Evolutionary conservation across 768 basidiomycete species (phyloP), one percentile per base, ranked within the genome.

Genomic region (Cystofilobasidium ferigula): DNA sequence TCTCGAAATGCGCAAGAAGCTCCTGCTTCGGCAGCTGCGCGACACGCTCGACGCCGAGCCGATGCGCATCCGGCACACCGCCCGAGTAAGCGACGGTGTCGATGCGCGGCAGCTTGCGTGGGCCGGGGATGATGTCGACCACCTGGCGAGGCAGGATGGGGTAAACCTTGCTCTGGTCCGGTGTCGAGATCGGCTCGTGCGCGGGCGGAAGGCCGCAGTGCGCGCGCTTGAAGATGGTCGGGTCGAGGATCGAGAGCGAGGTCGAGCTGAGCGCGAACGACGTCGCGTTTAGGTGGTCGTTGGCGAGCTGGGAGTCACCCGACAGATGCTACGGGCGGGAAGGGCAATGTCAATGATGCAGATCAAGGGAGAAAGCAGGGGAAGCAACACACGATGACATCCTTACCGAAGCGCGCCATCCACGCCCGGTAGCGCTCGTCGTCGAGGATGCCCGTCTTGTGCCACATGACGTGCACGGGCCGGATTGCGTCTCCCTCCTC

Each of bases 251-350:
- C 70, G 83, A 83, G 20, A 97, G 79, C 58, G 84, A 81, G 24
- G 89, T 80, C 68, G 88, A 86, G 69, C 83, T 83, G 69, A 83
- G 82, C 10, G 85, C 85, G 3, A 85, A 82, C 36, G 84, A 85
- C 2, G 84, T 86, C 72, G 89, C 93, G 14, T 85, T 84, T 24
- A 89, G 78, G 0, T 81, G 82, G 72, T 92, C 82, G 1, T 83
- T 74, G 45, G 78, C 77, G 65, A 85, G 78, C 67, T 82, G 80
- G 34, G 81, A 79, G 9, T 88, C 85, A 9, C 88, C 81, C 26
- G 95, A 78, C 4, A 89, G 69, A 70, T 95, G 90, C 88, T 94
- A 71, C 18, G 32, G 12, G 34, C 26, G 30, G 30, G 47, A 47
- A 28, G 45, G 36, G 16, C 24, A 59, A 58, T 18, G 35, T 60